These are phyloP conservation scores for Apiotrichum veenhuisii DNA, from an alignment of 1,284 basidiomycete species.

Conservation along the genomic window DNA sequence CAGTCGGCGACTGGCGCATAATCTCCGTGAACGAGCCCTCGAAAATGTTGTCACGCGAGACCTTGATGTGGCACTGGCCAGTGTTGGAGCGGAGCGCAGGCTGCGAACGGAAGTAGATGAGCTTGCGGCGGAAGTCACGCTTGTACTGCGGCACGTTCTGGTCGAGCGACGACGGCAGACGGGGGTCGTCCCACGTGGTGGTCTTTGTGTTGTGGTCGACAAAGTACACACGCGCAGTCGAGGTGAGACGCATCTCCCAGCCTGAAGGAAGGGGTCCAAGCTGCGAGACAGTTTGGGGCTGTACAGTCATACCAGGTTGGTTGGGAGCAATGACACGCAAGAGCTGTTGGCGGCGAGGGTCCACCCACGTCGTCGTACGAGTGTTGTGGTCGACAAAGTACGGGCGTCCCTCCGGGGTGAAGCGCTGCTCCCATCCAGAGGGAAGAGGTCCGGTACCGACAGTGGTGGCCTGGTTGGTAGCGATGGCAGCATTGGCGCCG, in stretches of 20 bases:
- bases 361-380: conserved; percentile 96
- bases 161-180: conserved; percentile 64
- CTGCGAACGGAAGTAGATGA: conserved; percentile 98
- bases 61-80: conserved; percentile 96
- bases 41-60: conserved; percentile 86
- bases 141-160: conserved; percentile 99
- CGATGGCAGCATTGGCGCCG: conserved; percentile 18
- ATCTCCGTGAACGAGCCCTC: conserved; percentile 96
- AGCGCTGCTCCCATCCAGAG: conserved; percentile 96
- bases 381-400: conserved; percentile 98
- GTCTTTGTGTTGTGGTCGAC: conserved; percentile 92
- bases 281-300: conserved; percentile 77
- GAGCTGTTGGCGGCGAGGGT: conserved; percentile 85
- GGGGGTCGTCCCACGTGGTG: conserved; percentile 93
- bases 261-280: conserved; percentile 93
- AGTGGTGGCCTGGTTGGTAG: conserved; percentile 59
- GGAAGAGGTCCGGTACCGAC: conserved; percentile 79
- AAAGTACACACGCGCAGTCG: conserved; percentile 89
- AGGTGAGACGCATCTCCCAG: conserved; percentile 95
- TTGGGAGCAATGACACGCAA: conserved; percentile 80
- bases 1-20: conserved; percentile 85
- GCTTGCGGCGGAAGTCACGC: conserved; percentile 95
- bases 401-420: conserved; percentile 93
- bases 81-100: conserved; percentile 83
- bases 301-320: conserved; percentile 70